Conservation (phyloP, 495 filamentous ascomycete genomes). For the Bacidia rubella region DNA sequence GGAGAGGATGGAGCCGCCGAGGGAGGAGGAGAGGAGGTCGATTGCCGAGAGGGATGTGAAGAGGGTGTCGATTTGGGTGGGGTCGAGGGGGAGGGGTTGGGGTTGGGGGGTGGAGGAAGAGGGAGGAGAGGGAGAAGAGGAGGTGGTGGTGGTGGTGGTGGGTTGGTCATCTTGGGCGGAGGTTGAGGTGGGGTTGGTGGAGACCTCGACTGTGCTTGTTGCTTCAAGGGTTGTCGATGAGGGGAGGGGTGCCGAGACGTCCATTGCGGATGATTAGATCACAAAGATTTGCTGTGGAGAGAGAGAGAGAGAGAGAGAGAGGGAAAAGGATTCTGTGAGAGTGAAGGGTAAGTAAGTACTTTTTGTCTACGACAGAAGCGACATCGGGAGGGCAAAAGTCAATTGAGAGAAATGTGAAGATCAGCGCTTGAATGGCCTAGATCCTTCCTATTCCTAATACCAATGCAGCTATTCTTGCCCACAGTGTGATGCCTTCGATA, state of each 20-base stretch:
- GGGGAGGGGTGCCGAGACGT: slow-evolving; percentile 5
- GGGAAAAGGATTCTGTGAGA: neutral
- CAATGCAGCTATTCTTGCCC: neutral
- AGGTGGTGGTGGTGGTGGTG: slow-evolving; percentile 28
- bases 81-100: slow-evolving; percentile 18
- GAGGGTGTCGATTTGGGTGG: slow-evolving; percentile 62
- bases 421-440: neutral
- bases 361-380: neutral
- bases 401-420: no score
- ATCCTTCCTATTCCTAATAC: neutral
- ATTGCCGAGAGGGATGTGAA: slow-evolving; percentile 32
- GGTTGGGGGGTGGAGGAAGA: slow-evolving; percentile 13
- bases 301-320: neutral
- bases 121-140: slow-evolving; percentile 15
- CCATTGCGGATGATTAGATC: neutral
- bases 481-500: neutral
- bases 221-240: neutral
- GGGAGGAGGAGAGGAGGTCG: slow-evolving; percentile 61
- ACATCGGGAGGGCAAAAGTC: neutral
- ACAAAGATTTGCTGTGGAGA: neutral
- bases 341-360: neutral
- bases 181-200: slow-evolving; percentile 26
- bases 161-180: slow-evolving; percentile 28
- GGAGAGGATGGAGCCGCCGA: slow-evolving; percentile 61
- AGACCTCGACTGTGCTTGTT: neutral